Evolutionary conservation across 2,329 filamentous ascomycete genomes (phyloP).

Genomic region (Pseudogymnoascus sp.): DNA sequence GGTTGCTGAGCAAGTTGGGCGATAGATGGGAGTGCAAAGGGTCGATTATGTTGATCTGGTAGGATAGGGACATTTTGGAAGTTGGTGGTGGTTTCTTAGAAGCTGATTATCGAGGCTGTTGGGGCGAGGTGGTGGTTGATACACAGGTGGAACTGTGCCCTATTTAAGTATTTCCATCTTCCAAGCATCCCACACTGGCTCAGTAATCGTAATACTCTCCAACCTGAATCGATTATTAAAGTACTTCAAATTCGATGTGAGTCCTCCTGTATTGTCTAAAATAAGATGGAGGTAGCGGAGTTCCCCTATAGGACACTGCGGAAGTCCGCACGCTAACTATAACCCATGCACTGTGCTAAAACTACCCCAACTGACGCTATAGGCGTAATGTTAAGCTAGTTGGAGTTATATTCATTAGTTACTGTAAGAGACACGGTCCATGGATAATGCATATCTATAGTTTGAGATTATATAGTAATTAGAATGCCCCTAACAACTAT

Average conservation of each 20-base stretch:
- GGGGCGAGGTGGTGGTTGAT: neutral
- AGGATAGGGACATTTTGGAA: neutral
- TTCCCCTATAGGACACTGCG: neutral
- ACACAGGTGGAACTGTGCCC: neutral
- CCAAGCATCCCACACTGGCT: neutral
- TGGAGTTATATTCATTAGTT: no score
- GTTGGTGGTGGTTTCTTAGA: neutral
- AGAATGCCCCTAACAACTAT: neutral
- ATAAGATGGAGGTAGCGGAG: neutral
- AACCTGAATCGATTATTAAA: neutral
- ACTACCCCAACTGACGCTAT: no score
- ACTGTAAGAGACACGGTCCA: no score
- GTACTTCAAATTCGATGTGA: neutral
- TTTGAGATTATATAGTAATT: neutral
- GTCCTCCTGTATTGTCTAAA: neutral
- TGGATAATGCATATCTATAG: neutral
- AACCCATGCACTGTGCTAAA: neutral
- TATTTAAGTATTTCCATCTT: neutral
- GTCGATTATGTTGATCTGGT: neutral
- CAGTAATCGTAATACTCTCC: neutral
- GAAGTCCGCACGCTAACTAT: neutral
- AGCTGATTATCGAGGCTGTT: neutral
- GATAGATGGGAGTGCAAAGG: neutral
- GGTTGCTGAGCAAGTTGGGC: slow-evolving; percentile 38
- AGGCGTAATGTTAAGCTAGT: no score